Base-by-base conservation (phyloP, 768 basidiomycete species). In the Trametes punicea region DNA sequence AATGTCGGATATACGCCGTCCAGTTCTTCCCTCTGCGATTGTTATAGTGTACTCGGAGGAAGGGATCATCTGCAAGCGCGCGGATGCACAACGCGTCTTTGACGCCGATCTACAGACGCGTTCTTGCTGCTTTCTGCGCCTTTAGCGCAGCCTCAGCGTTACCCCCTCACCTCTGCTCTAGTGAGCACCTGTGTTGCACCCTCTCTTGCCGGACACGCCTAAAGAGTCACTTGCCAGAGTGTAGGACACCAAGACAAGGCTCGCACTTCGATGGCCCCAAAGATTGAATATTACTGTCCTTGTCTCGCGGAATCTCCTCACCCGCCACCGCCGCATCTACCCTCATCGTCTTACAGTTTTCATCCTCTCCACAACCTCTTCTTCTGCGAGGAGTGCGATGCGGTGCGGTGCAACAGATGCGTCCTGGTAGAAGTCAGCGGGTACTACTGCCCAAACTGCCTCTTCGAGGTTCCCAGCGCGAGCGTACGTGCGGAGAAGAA, bases 371-470 rank as follows among this genome's bases (percentile, higher is more conserved):
- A 91, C 64, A 81, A 80, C 26, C 83, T 99, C 7, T 97, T 93
- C 72, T 98, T 98, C 70, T 99, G 97, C 71, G 95, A 98, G 71
- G 96, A 98, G 80, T 99, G 97, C 71, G 96, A 98, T 71, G 88
- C 90, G 2, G 82, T 99, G 40, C 78, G 94, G 54, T 99, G 97
- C 68, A 90, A 97, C 69, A 81, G 86, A 61, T 99, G 97, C 64
- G 92, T 96, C 2, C 81, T 86, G 7, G 77, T 93, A 40, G 97
- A 99, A 81, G 90, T 98, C 69, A 90, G 92, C 68, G 92, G 91
- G 39, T 99, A 98, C 70, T 98, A 93, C 71, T 99, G 97, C 69
- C 97, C 97, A 29, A 95, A 96, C 70, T 99, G 97, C 70, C 78
- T 98, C 16, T 99, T 98, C 70, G 97, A 99, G 69, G 97, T 99